Percentiles rank a stretch among this genome's conserved stretches.
phyloP scores from a whole-genome alignment of 2,329 filamentous ascomycete species.

The Fusarium nematophilum region DNA sequence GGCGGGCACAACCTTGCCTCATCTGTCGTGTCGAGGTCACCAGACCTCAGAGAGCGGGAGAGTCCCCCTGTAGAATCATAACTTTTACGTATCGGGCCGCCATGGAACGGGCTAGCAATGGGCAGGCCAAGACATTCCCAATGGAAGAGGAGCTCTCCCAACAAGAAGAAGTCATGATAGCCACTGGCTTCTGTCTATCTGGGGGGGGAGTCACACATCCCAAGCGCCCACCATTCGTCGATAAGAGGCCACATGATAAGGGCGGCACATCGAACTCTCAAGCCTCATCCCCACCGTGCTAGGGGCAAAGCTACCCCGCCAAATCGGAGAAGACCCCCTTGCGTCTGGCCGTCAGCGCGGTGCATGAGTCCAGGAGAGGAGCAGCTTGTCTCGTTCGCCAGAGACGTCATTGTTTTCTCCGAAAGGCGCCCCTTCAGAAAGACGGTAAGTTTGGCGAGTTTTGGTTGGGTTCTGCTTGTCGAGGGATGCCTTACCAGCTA shows the following conservation, averaged over 20 bases:
- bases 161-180: constrained; percentile 39
- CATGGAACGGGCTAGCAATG: constrained; percentile 28
- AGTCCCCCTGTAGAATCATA: constrained; percentile 35
- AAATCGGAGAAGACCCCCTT: constrained; percentile 39
- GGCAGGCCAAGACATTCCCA: neutral
- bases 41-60: constrained; percentile 20
- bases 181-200: constrained; percentile 27
- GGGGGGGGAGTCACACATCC: constrained; percentile 18
- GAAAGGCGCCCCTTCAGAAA: neutral
- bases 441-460: neutral
- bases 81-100: constrained; percentile 35
- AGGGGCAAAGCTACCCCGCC: constrained; percentile 42
- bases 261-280: constrained; percentile 30
- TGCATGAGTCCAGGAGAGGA: neutral
- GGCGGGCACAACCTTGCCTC: constrained; percentile 22
- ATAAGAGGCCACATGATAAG: constrained; percentile 44
- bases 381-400: neutral
- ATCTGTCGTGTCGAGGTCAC: constrained; percentile 33
- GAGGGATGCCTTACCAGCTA: no score
- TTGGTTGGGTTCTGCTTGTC: constrained; percentile 1
- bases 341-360: constrained; percentile 28
- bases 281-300: constrained; percentile 39
- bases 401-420: neutral
- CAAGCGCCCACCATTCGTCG: constrained; percentile 34
- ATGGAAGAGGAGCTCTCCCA: constrained; percentile 35